These are phyloP conservation scores for Aureobasidium uvarum DNA, from an alignment of 2,329 filamentous ascomycete species.

Conservation along the genomic window DNA sequence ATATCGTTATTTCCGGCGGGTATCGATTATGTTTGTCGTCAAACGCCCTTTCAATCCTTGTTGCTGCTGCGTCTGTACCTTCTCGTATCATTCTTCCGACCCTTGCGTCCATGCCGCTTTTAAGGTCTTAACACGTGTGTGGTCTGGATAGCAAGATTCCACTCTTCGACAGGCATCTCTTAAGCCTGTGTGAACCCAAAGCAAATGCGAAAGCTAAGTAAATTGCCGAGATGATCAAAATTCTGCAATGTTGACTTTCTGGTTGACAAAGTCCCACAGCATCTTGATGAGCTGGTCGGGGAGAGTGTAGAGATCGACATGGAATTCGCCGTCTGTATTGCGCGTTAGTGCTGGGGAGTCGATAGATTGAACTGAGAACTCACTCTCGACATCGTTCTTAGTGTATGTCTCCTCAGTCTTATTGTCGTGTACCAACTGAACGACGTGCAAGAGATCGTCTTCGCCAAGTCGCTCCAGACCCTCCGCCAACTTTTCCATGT, in stretches of 20 bases:
- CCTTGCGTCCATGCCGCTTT: neutral
- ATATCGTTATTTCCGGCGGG: constrained; percentile 14
- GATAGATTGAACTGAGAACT: constrained; percentile 41
- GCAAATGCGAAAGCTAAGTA: neutral
- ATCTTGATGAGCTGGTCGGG: constrained; percentile 85
- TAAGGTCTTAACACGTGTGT: neutral
- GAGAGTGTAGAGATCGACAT: constrained; percentile 96
- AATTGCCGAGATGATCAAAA: constrained; percentile 21
- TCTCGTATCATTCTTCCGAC: neutral
- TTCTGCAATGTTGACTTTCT: constrained; percentile 38
- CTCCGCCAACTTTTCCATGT: constrained; percentile 97
- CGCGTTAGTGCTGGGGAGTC: constrained; percentile 36
- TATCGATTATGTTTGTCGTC: constrained; percentile 23
- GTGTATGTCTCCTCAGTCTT: constrained; percentile 93
- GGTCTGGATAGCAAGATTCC: neutral
- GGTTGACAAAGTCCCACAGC: constrained; percentile 81
- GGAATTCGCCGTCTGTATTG: constrained; percentile 82
- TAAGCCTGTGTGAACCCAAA: neutral
- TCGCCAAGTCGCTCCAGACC: constrained; percentile 84
- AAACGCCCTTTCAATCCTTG: constrained; percentile 15
- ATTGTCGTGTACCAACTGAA: constrained; percentile 98
- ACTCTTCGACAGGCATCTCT: neutral
- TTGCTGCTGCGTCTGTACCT: neutral
- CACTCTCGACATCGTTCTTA: constrained; percentile 94
- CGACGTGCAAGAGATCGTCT: constrained; percentile 89